Evolutionary conservation across 225 moss, liverwort and hornwort genomes (phyloP).

Genomic region (Straminergon stramineum): DNA sequence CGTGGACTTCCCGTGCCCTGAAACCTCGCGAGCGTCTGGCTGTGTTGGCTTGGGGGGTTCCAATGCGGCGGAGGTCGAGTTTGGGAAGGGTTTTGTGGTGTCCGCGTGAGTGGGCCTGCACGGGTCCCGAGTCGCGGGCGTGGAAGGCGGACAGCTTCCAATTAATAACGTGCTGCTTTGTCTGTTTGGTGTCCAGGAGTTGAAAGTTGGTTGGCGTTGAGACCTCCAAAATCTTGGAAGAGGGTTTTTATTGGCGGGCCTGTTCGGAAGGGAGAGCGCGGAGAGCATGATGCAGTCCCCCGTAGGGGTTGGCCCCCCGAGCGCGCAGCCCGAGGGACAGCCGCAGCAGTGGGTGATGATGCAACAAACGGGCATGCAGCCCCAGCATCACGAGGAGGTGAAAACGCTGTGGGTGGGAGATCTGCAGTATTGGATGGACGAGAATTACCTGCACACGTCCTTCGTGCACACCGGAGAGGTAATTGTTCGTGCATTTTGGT

Average conservation of each 20-base stretch:
- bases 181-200: conserved; percentile 15
- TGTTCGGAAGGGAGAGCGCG: conserved; percentile 25
- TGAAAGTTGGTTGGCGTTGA: background rate
- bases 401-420: conserved; percentile 98
- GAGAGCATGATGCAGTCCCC: conserved; percentile 98
- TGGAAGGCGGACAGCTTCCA: background rate
- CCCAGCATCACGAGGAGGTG: conserved; percentile 96
- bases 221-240: background rate
- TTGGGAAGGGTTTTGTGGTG: background rate
- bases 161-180: background rate
- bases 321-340: conserved; percentile 75
- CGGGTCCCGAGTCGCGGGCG: background rate
- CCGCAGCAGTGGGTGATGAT: conserved; percentile 83
- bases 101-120: background rate
- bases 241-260: background rate
- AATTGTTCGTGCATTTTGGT: background rate
- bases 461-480: conserved; percentile 95
- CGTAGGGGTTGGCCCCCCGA: conserved; percentile 80
- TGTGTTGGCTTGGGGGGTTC: background rate
- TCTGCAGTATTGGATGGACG: conserved; percentile 99
- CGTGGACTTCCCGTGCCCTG: background rate
- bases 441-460: conserved; percentile 83
- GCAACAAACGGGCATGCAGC: conserved; percentile 64
- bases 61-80: background rate
- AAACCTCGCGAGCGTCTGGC: background rate